Evolutionary conservation across 768 basidiomycete genomes (phyloP), one percentile per base, ranked within the genome.

Genomic region (Lactarius trivialis): DNA sequence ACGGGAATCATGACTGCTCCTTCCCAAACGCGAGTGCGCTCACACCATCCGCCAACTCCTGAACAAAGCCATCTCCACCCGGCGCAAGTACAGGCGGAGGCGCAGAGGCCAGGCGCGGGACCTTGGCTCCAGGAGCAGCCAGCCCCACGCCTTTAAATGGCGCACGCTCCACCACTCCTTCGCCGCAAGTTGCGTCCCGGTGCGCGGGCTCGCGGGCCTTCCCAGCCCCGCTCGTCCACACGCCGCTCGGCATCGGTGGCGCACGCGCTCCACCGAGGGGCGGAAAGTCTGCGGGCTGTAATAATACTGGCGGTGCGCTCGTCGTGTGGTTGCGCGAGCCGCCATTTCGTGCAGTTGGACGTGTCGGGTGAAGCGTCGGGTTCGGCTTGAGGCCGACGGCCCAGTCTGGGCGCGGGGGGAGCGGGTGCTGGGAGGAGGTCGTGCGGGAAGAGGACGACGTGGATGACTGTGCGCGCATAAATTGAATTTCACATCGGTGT

Each of bases 321-420:
- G 76, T 66, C 57, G 65, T 64, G 48, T 71, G 71, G 48, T 71
- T 67, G 15, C 72, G 68, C 66, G 79, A 77, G 53, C 86, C 83
- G 61, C 83, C 82, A 69, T 84, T 81, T 11, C 84, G 79, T 26
- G 74, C 62, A 15, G 71, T 62, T 30, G 60, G 37, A 30, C 75
- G 75, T 1, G 80, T 74, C 33, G 79, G 51, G 65, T 88, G 82
- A 30, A 88, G 72, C 14, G 83, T 88, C 32, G 86, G 85, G 63
- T 89, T 86, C 0, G 89, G 82, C 71, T 87, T 90, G 36, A 93
- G 77, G 17, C 89, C 89, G 4, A 93, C 88, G 19, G 91, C 91
- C 91, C 92, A 93, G 71, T 93, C 91, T 43, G 91, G 91, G 60
- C 91, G 80, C 2, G 89, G 76, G 4, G 91, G 91, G 41, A 93